Evolutionary conservation across 2,329 filamentous ascomycete species (phyloP).

Genomic region (Alternaria conjuncta): DNA sequence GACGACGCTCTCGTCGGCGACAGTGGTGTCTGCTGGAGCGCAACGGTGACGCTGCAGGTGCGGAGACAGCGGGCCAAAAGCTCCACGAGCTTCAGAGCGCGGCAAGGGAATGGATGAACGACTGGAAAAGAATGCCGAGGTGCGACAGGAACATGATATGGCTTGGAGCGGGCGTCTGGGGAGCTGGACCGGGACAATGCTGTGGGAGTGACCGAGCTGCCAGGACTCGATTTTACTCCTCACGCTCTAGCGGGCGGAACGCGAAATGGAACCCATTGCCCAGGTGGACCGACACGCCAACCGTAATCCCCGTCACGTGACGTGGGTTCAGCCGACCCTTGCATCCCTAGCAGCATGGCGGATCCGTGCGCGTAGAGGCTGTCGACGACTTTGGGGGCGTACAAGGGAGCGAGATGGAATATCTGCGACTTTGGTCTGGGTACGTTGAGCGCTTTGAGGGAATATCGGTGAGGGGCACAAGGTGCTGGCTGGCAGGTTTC

Average conservation of each 20-base stretch:
- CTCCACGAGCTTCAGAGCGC: slow-evolving; percentile 46
- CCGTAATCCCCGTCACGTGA: slow-evolving; percentile 27
- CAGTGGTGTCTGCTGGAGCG: slow-evolving; percentile 30
- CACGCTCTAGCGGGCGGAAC: slow-evolving; percentile 23
- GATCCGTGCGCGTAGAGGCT: slow-evolving; percentile 5
- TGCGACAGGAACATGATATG: slow-evolving; percentile 40
- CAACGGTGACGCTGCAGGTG: slow-evolving; percentile 38
- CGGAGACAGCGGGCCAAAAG: slow-evolving; percentile 48
- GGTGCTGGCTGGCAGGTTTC: slow-evolving; percentile 26
- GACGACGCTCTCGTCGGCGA: slow-evolving; percentile 12
- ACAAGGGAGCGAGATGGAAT: not conserved
- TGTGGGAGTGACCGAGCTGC: slow-evolving; percentile 31
- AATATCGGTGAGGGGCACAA: slow-evolving; percentile 29
- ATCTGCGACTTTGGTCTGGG: not conserved
- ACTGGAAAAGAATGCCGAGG: slow-evolving; percentile 21
- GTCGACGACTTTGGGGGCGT: not conserved
- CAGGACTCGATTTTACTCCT: slow-evolving; percentile 35
- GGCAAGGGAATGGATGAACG: slow-evolving; percentile 35
- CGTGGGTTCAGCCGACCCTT: not conserved
- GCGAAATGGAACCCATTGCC: slow-evolving; percentile 2
- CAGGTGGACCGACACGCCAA: slow-evolving; percentile 12
- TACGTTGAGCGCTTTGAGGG: slow-evolving; percentile 7
- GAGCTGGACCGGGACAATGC: slow-evolving; percentile 35
- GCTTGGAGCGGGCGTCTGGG: slow-evolving; percentile 17
- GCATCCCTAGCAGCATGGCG: not conserved